Evolutionary conservation across 2,329 filamentous ascomycete species (phyloP).

Genomic region (Ophiostoma sp.): DNA sequence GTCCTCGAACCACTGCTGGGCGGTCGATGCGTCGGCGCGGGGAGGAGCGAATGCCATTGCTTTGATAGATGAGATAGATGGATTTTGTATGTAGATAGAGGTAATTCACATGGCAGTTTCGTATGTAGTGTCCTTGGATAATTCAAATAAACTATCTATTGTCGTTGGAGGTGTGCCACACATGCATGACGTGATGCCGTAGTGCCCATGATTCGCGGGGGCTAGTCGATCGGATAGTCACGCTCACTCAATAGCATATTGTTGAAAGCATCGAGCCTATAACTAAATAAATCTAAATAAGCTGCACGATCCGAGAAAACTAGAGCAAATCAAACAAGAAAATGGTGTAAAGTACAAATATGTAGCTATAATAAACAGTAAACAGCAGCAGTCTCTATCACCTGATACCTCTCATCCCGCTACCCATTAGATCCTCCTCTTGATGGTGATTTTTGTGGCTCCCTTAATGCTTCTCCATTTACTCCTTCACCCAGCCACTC

Average conservation of each 20-base stretch:
- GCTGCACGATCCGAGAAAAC: neutral
- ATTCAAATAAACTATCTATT: no score
- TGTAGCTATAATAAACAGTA: neutral
- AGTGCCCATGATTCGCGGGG: neutral
- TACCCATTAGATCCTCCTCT: neutral
- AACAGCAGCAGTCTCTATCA: neutral
- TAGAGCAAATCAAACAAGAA: neutral
- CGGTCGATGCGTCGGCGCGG: neutral
- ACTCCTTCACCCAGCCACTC: conserved; percentile 30
- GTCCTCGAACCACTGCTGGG: neutral
- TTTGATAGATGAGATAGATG: no score
- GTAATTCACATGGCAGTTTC: no score
- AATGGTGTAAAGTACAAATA: neutral
- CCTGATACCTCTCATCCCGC: neutral
- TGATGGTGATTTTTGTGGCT: neutral
- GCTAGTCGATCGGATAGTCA: neutral
- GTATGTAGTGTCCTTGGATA: no score
- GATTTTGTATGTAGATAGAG: neutral
- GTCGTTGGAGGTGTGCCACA: neutral
- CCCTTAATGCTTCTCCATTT: neutral
- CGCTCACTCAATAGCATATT: neutral
- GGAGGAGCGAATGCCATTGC: neutral
- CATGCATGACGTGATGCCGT: neutral
- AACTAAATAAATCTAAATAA: neutral
- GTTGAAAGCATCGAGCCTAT: neutral